Evolutionary conservation across 768 basidiomycete genomes (phyloP), one percentile per base, ranked within the genome.

Genomic region (Rhodosporidiobolus odoratus): DNA sequence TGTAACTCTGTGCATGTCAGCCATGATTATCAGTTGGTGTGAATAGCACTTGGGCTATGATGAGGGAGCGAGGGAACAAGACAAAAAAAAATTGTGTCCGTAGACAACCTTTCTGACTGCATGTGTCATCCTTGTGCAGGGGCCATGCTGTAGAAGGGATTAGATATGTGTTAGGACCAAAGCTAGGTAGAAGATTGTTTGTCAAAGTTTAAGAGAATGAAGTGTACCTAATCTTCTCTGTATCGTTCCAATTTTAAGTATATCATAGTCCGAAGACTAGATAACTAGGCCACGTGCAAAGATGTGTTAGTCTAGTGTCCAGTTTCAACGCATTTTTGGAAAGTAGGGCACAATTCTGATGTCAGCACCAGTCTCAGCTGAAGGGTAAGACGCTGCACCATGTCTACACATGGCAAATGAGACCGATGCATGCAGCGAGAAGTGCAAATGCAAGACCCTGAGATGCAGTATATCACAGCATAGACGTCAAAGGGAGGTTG

Each of bases 81-180:
- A 50, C 12, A 25, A 13, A 63, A 74, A 71, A 74, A 66, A 74
- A 63, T 40, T 71, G 66, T 65, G 56, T 67, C 73, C 73, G 73
- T 67, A 67, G 66, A 62, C 45, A 61, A 67, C 66, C 57, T 53
- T 67, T 69, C 68, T 69, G 64, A 75, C 70, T 66, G 65, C 71
- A 73, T 76, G 90, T 94, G 92, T 93, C 92, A 94, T 95, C 92
- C 93, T 95, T 96, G 92, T 95, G 93, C 92, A 95, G 92, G 93
- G 92, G 92, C 93, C 90, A 95, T 95, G 92, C 92, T 40, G 57
- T n/a, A 25, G 41, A 40, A n/a, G 30, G 37, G 13, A 4, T 5
- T 5, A 25, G 57, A 37, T 4, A 5, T 4, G 32, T 16, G 54
- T 56, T 56, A 56, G 54, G 54, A 56, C 54, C 54, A 35, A 56